phyloP scores from a whole-genome alignment of 345 rosid genomes.

The Geranium brycei region DNA sequence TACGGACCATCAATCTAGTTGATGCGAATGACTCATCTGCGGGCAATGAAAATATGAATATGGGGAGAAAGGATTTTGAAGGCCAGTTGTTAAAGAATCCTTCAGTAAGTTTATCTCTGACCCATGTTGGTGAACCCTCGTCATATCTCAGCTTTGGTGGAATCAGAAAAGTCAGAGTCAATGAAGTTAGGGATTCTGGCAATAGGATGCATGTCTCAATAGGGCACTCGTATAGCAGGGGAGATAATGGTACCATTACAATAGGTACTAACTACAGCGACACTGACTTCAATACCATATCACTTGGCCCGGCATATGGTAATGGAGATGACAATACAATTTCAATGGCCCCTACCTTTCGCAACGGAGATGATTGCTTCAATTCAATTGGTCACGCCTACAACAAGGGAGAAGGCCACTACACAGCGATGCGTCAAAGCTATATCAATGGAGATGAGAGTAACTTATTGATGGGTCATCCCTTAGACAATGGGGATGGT shows the following conservation, averaged over 20 bases:
- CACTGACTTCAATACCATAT: constrained; percentile 13
- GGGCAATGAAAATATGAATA: constrained; percentile 22
- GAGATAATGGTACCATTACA: constrained; percentile 17
- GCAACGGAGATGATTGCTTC: constrained; percentile 12
- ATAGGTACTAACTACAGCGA: constrained; percentile 19
- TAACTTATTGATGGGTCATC: constrained; percentile 23
- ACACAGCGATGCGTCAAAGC: constrained; percentile 12
- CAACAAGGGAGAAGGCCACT: constrained; percentile 12
- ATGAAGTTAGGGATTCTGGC: constrained; percentile 31
- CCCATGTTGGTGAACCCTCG: constrained; percentile 25
- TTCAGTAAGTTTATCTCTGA: constrained; percentile 27
- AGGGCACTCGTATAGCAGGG: constrained; percentile 21
- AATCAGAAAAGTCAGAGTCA: constrained; percentile 40
- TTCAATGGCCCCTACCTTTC: constrained; percentile 8
- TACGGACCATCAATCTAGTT: constrained; percentile 19
- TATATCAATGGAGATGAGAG: constrained; percentile 18
- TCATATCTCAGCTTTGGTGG: constrained; percentile 33
- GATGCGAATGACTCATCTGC: constrained; percentile 29
- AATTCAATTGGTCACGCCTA: constrained; percentile 10
- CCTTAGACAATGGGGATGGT: constrained; percentile 23
- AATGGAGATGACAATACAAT: constrained; percentile 8
- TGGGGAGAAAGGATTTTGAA: constrained; percentile 28
- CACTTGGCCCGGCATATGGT: constrained; percentile 12
- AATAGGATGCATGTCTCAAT: constrained; percentile 18
- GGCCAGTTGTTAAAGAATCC: constrained; percentile 29